Percentiles rank a stretch among this genome's conserved stretches.
phyloP scores from a whole-genome alignment of 257 asterid species.

The Perilla frutescens region DNA sequence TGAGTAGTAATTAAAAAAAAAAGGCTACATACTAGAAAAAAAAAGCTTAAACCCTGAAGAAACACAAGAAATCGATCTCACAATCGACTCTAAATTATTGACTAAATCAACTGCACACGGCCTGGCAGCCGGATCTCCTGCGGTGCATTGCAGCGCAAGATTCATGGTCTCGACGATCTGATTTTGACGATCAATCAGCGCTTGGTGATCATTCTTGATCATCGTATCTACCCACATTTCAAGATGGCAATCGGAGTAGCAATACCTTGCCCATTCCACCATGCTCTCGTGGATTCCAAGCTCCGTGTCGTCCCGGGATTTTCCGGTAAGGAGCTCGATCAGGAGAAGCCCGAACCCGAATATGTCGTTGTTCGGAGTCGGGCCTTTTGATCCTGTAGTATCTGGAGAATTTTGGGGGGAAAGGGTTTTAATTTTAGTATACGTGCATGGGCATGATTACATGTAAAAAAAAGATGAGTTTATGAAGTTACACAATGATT shows the following conservation, averaged over 20 bases:
- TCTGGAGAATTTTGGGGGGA: slow-evolving; percentile 39
- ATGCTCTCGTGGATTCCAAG: slow-evolving; percentile 54
- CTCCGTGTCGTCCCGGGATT: slow-evolving; percentile 55
- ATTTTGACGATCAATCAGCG: slow-evolving; percentile 40
- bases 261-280: slow-evolving; percentile 84
- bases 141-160: slow-evolving; percentile 83
- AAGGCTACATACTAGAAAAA: slow-evolving; percentile 37
- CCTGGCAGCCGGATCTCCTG: slow-evolving; percentile 66
- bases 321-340: slow-evolving; percentile 79
- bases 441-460: slow-evolving; percentile 49
- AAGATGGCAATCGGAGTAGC: slow-evolving; percentile 82
- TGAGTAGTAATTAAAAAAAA: slow-evolving; percentile 22
- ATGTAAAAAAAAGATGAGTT: slow-evolving; percentile 7
- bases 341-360: slow-evolving; percentile 70
- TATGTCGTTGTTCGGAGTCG: slow-evolving; percentile 56
- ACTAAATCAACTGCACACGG: slow-evolving; percentile 55
- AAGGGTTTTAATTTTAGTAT: not conserved
- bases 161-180: slow-evolving; percentile 77
- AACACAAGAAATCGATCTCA: slow-evolving; percentile 52
- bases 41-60: slow-evolving; percentile 51
- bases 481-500: slow-evolving; percentile 24
- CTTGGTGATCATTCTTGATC: slow-evolving; percentile 45
- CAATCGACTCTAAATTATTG: slow-evolving; percentile 55
- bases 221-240: slow-evolving; percentile 73
- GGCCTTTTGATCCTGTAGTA: slow-evolving; percentile 44